Conservation (phyloP, 148 eudicot species). For the Fagopyrum esculentum region DNA sequence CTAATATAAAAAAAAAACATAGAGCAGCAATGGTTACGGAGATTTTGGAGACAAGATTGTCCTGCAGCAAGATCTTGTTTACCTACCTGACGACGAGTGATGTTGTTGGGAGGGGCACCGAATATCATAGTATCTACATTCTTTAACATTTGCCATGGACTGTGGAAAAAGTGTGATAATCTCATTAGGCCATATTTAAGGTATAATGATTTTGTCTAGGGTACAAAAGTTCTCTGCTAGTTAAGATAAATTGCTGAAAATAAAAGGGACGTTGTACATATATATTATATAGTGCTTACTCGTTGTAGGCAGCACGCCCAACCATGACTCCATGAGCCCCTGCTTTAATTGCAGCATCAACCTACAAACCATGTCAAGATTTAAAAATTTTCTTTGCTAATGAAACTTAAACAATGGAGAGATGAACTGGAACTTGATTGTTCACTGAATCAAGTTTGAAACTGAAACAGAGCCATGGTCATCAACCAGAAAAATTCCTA, state of each 20-base stretch:
- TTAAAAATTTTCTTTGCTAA: neutral
- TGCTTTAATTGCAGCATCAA: slow-evolving; percentile 66
- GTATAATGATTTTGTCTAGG: neutral
- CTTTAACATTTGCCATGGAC: slow-evolving; percentile 76
- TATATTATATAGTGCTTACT: slow-evolving; percentile 31
- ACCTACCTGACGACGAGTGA: slow-evolving; percentile 82
- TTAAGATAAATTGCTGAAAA: neutral
- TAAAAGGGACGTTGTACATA: neutral
- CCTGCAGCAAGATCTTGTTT: neutral
- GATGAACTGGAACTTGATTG: neutral
- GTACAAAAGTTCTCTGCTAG: neutral
- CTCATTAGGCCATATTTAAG: slow-evolving; percentile 4
- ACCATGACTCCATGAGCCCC: slow-evolving; percentile 98
- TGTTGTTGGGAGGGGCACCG: slow-evolving; percentile 57
- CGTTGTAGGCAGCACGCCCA: slow-evolving; percentile 81
- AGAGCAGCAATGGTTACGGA: neutral
- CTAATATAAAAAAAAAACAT: slow-evolving; percentile 28
- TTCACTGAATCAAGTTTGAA: neutral
- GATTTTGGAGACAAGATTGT: neutral
- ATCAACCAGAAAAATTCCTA: neutral
- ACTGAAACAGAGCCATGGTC: neutral
- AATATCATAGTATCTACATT: slow-evolving; percentile 69
- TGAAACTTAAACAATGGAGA: neutral
- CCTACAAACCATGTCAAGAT: slow-evolving; percentile 33
- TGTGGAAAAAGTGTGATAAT: slow-evolving; percentile 26